A percentile compares a stretch with the other conserved stretches of the same genome.
phyloP scores from a whole-genome alignment of 495 filamentous ascomycete species.

The Hyaloscypha hepaticicola region DNA sequence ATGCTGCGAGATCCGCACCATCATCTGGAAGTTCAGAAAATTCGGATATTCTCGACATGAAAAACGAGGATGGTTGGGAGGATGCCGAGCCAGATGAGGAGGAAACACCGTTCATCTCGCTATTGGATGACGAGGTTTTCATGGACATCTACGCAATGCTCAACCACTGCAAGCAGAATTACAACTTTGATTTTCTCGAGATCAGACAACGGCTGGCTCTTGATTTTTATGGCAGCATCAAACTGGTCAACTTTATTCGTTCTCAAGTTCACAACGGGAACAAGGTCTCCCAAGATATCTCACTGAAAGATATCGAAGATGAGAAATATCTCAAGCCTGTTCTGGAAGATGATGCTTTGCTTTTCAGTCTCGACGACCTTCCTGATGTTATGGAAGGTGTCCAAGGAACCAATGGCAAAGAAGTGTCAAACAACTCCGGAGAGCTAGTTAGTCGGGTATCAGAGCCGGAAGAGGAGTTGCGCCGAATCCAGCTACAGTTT shows the following conservation, averaged over 20 bases:
- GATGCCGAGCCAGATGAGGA: conserved; percentile 72
- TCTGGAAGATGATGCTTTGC: conserved; percentile 84
- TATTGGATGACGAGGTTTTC: conserved; percentile 69
- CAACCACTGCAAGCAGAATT: conserved; percentile 65
- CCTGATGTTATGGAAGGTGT: conserved; percentile 37
- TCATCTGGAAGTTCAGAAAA: conserved; percentile 45
- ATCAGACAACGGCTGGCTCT: conserved; percentile 63
- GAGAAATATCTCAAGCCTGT: conserved; percentile 80
- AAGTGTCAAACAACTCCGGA: conserved; percentile 37
- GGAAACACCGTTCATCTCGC: conserved; percentile 58
- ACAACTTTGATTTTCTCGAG: conserved; percentile 71
- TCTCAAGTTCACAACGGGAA: conserved; percentile 52
- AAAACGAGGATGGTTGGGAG: conserved; percentile 73
- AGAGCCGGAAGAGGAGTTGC: conserved; percentile 68
- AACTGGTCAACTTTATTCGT: conserved; percentile 82
- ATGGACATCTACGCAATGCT: conserved; percentile 65
- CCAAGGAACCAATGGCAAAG: conserved; percentile 37
- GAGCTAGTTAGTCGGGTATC: conserved; percentile 55
- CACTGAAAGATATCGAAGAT: conserved; percentile 60
- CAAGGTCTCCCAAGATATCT: conserved; percentile 52
- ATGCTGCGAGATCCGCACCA: conserved; percentile 5
- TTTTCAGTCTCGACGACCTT: conserved; percentile 81
- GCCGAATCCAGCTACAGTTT: conserved; percentile 64
- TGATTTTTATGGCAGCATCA: conserved; percentile 81
- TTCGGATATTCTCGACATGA: conserved; percentile 42